A percentile compares a stretch with the other conserved stretches of the same genome.
These are phyloP conservation scores for Alternaria consortialis DNA, from an alignment of 2,329 filamentous ascomycete genomes.

Conservation along the genomic window DNA sequence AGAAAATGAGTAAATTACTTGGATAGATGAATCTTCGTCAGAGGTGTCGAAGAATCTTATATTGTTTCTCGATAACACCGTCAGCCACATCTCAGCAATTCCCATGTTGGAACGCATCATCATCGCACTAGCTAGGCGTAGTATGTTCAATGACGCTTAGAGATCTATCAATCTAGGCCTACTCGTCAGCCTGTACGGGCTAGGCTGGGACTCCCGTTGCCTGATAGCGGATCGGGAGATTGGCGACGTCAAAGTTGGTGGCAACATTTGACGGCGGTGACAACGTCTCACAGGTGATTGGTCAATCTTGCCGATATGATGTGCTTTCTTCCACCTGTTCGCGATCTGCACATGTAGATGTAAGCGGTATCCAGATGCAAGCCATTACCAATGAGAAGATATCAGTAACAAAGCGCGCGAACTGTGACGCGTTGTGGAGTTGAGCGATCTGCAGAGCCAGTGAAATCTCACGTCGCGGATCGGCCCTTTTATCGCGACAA, in stretches of 20 bases:
- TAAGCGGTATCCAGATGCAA: constrained; percentile 24
- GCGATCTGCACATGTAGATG: constrained; percentile 11
- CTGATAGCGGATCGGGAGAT: constrained; percentile 19
- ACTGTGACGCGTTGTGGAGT: constrained; percentile 23
- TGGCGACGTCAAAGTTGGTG: constrained; percentile 22
- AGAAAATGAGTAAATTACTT: neutral
- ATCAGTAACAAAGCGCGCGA: constrained; percentile 6
- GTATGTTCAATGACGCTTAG: constrained; percentile 31
- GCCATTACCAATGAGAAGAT: constrained; percentile 23
- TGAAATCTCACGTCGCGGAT: neutral
- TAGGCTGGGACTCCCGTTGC: constrained; percentile 17
- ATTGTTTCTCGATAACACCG: neutral
- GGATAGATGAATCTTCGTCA: neutral
- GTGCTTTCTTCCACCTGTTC: neutral
- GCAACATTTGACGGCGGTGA: constrained; percentile 16
- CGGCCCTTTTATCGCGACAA: neutral
- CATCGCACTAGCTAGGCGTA: constrained; percentile 13
- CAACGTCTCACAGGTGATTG: constrained; percentile 22
- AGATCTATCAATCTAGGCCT: constrained; percentile 15
- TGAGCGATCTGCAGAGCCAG: neutral
- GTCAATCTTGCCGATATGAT: neutral
- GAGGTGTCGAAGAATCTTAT: constrained; percentile 9
- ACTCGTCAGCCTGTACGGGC: constrained; percentile 6
- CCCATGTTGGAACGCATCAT: constrained; percentile 17
- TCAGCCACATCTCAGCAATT: constrained; percentile 1